Evolutionary conservation across 2,329 filamentous ascomycete genomes (phyloP).

Genomic region (Lasiodiplodia citricola): DNA sequence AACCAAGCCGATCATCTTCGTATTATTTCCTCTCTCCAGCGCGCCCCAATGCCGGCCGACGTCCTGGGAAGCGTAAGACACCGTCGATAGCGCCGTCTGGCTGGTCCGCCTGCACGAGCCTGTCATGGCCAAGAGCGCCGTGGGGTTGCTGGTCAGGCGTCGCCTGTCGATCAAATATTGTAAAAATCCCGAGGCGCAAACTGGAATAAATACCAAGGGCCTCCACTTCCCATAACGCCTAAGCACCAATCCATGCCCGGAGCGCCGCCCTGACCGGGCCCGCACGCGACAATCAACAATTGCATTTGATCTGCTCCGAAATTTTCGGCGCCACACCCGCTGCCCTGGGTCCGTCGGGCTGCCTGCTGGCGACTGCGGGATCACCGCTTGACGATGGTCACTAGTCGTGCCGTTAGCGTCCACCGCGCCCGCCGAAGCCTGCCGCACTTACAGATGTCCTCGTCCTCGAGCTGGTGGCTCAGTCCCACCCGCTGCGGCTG

Average conservation of each 20-base stretch:
- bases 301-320: conserved; percentile 28
- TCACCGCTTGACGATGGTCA: conserved; percentile 51
- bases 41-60: conserved; percentile 19
- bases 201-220: conserved; percentile 22
- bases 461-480: conserved; percentile 87
- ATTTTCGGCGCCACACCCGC: conserved; percentile 27
- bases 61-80: conserved; percentile 23
- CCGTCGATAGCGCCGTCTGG: conserved; percentile 22
- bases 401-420: conserved; percentile 40
- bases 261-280: background rate
- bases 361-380: conserved; percentile 9
- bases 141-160: conserved; percentile 24
- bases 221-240: conserved; percentile 23
- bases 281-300: conserved; percentile 26
- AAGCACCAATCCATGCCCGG: conserved; percentile 15
- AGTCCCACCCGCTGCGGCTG: conserved; percentile 96
- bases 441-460: conserved; percentile 84
- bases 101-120: conserved; percentile 13
- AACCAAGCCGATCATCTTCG: conserved; percentile 24
- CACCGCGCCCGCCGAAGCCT: background rate
- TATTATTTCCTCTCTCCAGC: conserved; percentile 22
- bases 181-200: conserved; percentile 26
- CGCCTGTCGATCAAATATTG: conserved; percentile 21
- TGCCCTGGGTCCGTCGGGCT: conserved; percentile 11
- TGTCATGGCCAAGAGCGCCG: conserved; percentile 13